Evolutionary conservation across 768 basidiomycete species (phyloP), one percentile per base, ranked within the genome.

Genomic region (Kwoniella heveanensis): DNA sequence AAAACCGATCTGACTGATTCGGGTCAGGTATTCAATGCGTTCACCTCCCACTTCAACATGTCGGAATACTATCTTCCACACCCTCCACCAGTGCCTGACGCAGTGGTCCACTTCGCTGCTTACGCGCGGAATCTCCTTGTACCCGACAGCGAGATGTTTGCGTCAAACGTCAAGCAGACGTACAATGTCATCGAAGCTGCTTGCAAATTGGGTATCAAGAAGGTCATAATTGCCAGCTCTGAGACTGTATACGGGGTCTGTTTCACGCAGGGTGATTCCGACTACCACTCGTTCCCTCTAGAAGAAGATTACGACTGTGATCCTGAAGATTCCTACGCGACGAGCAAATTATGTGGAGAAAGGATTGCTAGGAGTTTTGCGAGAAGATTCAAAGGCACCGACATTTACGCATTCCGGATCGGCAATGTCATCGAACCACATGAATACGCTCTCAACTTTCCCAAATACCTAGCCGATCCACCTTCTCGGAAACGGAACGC

Each of bases 161-260:
- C 67, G 13, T 59, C 67, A 15, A 79, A 79, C 50, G 66, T 66
- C 8, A 62, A 65, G 27, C 54, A 60, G 47, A 79, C 77, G 1
- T 79, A 79, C 67, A 79, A 79, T 52, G 71, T 79, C 47, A 76
- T 79, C 56, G 77, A 79, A 47, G 77, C 72, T 2, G 71, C 74
- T 19, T 70, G 68, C 53, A 79, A 79, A 53, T 66, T 79, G 24
- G 77, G 77, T 9, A 70, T 79, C 60, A 69, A 67, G 57, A 77
- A 77, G 60, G 57, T 78, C 44, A 73, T 78, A 56, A 73, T 77
- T 30, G 76, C 76, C 21, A 64, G 60, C 25, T 72, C 70, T 2
- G 76, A 79, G 56, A 79, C 77, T 10, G 70, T 69, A 3, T 79
- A 79, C 60, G 70, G 70, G 3, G 76, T 79, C 17, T 79, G 77